Conservation (phyloP, 2,329 filamentous ascomycete species). For the Ceratocystis variospora region DNA sequence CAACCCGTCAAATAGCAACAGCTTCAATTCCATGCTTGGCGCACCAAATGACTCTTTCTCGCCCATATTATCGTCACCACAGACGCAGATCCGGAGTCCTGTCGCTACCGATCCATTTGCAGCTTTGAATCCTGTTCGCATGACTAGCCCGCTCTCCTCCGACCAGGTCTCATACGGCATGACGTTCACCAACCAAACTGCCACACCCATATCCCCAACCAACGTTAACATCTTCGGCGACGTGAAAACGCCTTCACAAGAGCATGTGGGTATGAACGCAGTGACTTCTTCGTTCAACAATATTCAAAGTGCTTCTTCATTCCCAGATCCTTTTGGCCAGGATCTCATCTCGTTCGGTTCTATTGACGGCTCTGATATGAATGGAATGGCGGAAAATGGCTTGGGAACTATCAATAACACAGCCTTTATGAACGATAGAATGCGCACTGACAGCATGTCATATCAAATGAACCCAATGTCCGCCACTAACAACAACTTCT, state of each 20-base stretch:
- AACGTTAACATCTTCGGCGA: neutral
- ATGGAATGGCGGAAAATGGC: neutral
- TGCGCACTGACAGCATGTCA: constrained; percentile 3
- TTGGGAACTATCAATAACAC: constrained; percentile 2
- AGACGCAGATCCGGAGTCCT: neutral
- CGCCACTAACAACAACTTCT: neutral
- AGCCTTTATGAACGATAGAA: constrained; percentile 3
- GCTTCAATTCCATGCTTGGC: constrained; percentile 8
- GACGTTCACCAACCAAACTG: neutral
- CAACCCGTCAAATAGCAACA: neutral
- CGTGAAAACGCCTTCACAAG: neutral
- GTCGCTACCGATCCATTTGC: constrained; percentile 10
- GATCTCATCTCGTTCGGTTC: constrained; percentile 10
- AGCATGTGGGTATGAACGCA: neutral
- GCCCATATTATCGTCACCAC: constrained; percentile 12
- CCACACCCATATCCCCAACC: neutral
- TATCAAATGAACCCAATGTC: constrained; percentile 7
- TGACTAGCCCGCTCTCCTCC: constrained; percentile 4
- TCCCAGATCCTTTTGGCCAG: constrained; percentile 3
- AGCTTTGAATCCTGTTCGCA: constrained; percentile 7
- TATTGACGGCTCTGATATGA: neutral
- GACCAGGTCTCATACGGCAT: constrained; percentile 10
- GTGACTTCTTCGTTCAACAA: neutral
- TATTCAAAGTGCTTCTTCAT: neutral
- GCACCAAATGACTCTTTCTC: constrained; percentile 9